These are phyloP conservation scores for Mycena filopes DNA, from an alignment of 768 basidiomycete species.

Conservation along the genomic window DNA sequence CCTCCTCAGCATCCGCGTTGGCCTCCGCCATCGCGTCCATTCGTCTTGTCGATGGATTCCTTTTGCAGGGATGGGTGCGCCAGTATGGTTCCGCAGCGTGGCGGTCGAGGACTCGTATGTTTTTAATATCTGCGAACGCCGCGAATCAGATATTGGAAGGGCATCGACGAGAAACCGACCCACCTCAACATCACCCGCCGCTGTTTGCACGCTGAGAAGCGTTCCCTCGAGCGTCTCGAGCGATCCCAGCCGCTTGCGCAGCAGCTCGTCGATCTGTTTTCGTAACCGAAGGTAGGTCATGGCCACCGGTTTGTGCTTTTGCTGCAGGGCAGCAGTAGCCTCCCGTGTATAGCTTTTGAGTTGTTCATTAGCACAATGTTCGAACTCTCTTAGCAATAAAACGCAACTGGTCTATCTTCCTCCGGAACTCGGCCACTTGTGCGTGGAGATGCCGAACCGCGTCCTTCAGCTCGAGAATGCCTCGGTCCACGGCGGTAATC, in stretches of 20 bases:
- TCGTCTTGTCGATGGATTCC: conserved; percentile 84
- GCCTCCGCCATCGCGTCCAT: conserved; percentile 90
- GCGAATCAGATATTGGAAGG: too few species aligned
- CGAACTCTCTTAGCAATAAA: not conserved
- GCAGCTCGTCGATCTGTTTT: conserved; percentile 82
- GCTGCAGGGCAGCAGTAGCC: conserved; percentile 70
- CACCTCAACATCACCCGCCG: conserved; percentile 92
- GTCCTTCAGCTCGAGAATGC: conserved; percentile 82
- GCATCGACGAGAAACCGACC: conserved; percentile 23
- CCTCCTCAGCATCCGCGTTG: conserved; percentile 82
- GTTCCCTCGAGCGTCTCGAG: conserved; percentile 81
- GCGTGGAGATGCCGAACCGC: conserved; percentile 73
- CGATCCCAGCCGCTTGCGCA: conserved; percentile 79
- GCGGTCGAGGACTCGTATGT: conserved; percentile 85
- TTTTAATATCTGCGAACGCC: conserved; percentile 80
- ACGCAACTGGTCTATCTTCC: conserved; percentile 77
- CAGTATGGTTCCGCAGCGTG: conserved; percentile 80
- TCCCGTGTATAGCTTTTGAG: conserved; percentile 78
- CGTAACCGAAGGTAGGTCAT: conserved; percentile 81
- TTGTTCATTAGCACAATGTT: conserved; percentile 3
- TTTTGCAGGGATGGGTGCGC: conserved; percentile 82
- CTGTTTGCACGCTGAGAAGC: conserved; percentile 83
- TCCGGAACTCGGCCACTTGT: conserved; percentile 77
- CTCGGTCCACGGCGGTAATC: conserved; percentile 83
- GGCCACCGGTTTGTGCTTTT: conserved; percentile 79